phyloP scores from a whole-genome alignment of 805 yeast species.

The Ogataea salicorniae region DNA sequence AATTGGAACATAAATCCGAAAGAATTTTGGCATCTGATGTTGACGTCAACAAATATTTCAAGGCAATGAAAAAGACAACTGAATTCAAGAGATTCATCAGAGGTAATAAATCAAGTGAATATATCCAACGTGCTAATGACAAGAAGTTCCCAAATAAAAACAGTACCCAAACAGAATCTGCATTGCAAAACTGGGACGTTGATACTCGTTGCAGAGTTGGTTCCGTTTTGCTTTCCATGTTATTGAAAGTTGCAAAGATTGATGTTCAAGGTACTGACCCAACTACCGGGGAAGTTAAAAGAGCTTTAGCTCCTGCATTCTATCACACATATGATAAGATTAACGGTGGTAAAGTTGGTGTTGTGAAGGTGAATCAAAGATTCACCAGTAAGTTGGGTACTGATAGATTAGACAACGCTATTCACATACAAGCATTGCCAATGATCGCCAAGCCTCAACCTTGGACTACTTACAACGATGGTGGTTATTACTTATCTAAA shows the following conservation, averaged over 20 bases:
- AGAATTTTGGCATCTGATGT: slow-evolving; percentile 53
- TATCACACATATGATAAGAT: slow-evolving; percentile 81
- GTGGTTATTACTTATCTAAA: slow-evolving; percentile 74
- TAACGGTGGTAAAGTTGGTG: slow-evolving; percentile 76
- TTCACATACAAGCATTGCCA: slow-evolving; percentile 80
- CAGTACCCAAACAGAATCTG: background rate
- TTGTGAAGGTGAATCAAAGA: slow-evolving; percentile 67
- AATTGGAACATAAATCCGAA: slow-evolving; percentile 76
- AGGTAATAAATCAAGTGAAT: slow-evolving; percentile 23
- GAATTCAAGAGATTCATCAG: slow-evolving; percentile 38
- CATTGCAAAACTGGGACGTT: slow-evolving; percentile 25
- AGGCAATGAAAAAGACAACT: slow-evolving; percentile 42
- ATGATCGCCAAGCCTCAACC: slow-evolving; percentile 89
- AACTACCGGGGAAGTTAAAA: slow-evolving; percentile 57
- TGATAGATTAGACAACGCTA: slow-evolving; percentile 56
- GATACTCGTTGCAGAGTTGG: slow-evolving; percentile 63
- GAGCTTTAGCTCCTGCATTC: slow-evolving; percentile 83
- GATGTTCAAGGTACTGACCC: slow-evolving; percentile 81
- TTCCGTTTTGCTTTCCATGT: slow-evolving; percentile 65
- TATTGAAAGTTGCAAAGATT: slow-evolving; percentile 79
- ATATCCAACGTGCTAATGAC: slow-evolving; percentile 24
- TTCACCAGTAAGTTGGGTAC: slow-evolving; percentile 64
- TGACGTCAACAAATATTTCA: slow-evolving; percentile 47
- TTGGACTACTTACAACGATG: slow-evolving; percentile 78
- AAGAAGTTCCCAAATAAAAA: slow-evolving; percentile 10